Base-by-base conservation (phyloP, 176 grass and related monocot genomes). In the Carex kokanica region DNA sequence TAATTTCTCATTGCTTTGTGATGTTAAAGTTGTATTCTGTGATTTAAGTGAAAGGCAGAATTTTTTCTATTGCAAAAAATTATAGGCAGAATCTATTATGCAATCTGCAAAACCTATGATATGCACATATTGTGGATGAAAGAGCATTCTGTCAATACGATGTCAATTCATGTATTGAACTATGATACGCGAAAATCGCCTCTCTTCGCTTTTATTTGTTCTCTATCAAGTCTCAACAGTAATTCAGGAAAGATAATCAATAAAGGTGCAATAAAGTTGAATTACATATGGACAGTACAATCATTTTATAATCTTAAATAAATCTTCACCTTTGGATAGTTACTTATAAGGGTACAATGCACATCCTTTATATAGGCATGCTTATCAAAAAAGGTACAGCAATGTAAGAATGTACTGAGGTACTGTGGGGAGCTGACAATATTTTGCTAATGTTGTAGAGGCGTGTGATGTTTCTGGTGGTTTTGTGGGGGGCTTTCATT, bases 1-100 rank as follows among this genome's bases (percentile, higher is more conserved):
- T 59, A 56, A 34, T 23, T 78, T 79, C 5, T 67, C 31, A 43
- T 64, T 80, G 58, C 31, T 43, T 63, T 63, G 59, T 74, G 25
- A 53, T 52, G 21, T 64, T 61, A 57, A 45, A 81, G 7, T 63
- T n/a, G 34, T 80, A 27, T 81, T 63, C 20, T 81, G 34, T 27
- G 4, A 81, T 81, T 62, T 81, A 81, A 78, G 20, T 64, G 47
- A 12, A 64, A 63, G 55, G 34, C 21, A 29, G 20, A 82, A 49
- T 25, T 52, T 63, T 62, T 29, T 81, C 17, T 23, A 47, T 64
- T 64, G 64, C 10, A 14, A 45, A 81, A 73, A 45, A 10, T 81
- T 71, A 66, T 66, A 11, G 21, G 20, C 18, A 74, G 2, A 74
- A 52, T 49, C 1, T 54, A 4, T 31, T 77, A 29, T 25, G 13